Evolutionary conservation across 441 rosid genomes (phyloP).

Genomic region (Daphne laureola): DNA sequence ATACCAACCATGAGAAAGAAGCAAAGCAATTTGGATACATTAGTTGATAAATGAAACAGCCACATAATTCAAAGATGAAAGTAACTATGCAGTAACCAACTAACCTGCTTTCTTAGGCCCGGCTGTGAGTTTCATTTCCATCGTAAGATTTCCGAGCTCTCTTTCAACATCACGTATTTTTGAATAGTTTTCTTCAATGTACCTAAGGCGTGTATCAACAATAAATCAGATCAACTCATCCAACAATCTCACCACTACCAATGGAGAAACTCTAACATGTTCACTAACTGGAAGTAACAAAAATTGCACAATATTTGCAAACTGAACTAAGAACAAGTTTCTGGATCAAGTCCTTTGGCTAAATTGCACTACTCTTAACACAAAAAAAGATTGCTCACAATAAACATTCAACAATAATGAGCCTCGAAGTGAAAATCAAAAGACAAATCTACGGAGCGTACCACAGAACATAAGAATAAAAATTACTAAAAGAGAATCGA

Average conservation of each 20-base stretch:
- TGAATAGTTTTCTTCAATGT: slow-evolving; percentile 80
- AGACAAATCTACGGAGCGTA: too few species aligned
- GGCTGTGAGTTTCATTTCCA: slow-evolving; percentile 95
- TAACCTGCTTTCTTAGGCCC: slow-evolving; percentile 94
- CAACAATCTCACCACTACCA: background rate
- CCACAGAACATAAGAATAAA: too few species aligned
- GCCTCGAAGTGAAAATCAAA: too few species aligned
- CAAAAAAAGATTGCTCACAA: too few species aligned
- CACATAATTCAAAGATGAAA: slow-evolving; percentile 8
- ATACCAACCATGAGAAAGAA: slow-evolving; percentile 17
- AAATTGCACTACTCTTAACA: too few species aligned
- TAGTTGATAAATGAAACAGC: slow-evolving; percentile 1
- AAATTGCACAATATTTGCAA: background rate
- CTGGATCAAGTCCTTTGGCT: too few species aligned
- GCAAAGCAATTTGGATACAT: slow-evolving; percentile 18
- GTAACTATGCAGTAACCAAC: slow-evolving; percentile 5
- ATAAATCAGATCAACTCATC: background rate
- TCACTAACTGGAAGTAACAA: background rate
- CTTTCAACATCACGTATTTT: slow-evolving; percentile 83
- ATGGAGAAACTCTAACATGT: background rate
- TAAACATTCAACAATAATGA: too few species aligned
- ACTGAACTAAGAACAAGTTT: too few species aligned
- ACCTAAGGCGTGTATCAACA: slow-evolving; percentile 25
- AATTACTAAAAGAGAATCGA: background rate
- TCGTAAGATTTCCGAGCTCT: slow-evolving; percentile 58